Evolutionary conservation across 2,329 filamentous ascomycete species (phyloP).

Genomic region (Cladobotryum mycophilum): DNA sequence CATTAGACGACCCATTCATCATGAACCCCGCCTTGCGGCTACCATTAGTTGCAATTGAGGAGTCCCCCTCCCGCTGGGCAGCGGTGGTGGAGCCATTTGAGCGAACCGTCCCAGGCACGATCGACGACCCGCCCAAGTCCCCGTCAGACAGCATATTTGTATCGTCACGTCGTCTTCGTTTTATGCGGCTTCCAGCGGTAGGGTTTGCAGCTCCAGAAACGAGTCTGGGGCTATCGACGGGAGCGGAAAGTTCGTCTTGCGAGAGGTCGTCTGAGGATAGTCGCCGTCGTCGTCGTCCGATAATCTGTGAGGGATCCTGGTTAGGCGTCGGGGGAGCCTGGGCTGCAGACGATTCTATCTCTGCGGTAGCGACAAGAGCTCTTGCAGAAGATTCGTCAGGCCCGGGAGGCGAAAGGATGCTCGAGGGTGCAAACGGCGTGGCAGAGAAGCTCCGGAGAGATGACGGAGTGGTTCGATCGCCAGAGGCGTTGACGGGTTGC

Average conservation of each 20-base stretch:
- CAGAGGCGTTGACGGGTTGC: conserved; percentile 43
- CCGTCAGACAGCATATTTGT: conserved; percentile 58
- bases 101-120: background rate
- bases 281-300: conserved; percentile 54
- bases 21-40: conserved; percentile 38
- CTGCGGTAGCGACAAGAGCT: conserved; percentile 29
- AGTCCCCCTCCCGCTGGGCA: conserved; percentile 16
- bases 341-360: conserved; percentile 35
- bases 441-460: conserved; percentile 42
- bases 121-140: conserved; percentile 37
- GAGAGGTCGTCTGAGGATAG: conserved; percentile 39
- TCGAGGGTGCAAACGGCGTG: conserved; percentile 39
- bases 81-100: conserved; percentile 15
- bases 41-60: conserved; percentile 37
- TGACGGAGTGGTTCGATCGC: conserved; percentile 56
- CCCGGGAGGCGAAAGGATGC: conserved; percentile 18
- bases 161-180: conserved; percentile 51
- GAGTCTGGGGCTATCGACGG: conserved; percentile 1
- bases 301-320: conserved; percentile 32
- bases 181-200: conserved; percentile 22
- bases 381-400: conserved; percentile 19
- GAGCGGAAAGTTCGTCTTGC: conserved; percentile 13
- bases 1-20: conserved; percentile 49
- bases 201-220: conserved; percentile 11
- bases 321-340: conserved; percentile 18